Evolutionary conservation across 1,284 basidiomycete genomes (phyloP), one percentile per base, ranked within the genome.

Genomic region (Phellopilus nigrolimitatus): DNA sequence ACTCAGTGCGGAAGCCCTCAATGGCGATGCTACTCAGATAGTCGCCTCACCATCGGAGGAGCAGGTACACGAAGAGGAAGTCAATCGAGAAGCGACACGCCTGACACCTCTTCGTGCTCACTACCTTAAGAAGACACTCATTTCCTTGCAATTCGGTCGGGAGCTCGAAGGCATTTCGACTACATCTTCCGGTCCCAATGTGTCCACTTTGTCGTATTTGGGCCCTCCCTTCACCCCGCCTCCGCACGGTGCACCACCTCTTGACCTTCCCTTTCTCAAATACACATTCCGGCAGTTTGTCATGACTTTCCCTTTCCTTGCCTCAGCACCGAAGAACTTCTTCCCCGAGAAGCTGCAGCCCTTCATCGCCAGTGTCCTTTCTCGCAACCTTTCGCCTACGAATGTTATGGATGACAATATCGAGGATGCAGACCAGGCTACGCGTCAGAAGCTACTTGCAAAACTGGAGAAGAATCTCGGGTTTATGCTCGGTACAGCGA

Each of bases 51-150:
- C 51, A 10, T 33, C 39, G 13, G 51, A 48, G 3, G 39, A 44
- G 5, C n/a, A 30, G 4, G n/a, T 30, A 15, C 2, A 53, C 36
- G 24, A 30, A 21, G 27, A 44, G 13, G 33, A 40, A 15, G 31
- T 25, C 5, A 36, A 52, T 24, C 30, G 28, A 12, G 40, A 39
- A 39, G 45, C 34, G 10, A 31, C 36, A 25, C 30, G 13, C n/a
- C 75, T 95, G 42, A 91, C 90, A 0, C 89, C 94, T 3, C 70
- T 94, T 25, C 83, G 92, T 34, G 91, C 92, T 1, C 94, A 97
- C 64, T 97, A 97, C 67, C 86, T 97, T 64, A 97, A 97, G 72
- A 95, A 95, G 68, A 79, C 88, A n/a, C 82, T 97, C 49, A 80
- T 98, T 40, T 82, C 88, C 58, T 81, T 97, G 38, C 85, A 97